Percentiles rank a stretch among this genome's conserved stretches.
Evolutionary conservation across 1,139 yeast species (phyloP).

Genomic region (Saccharomycopsis hybrid): DNA sequence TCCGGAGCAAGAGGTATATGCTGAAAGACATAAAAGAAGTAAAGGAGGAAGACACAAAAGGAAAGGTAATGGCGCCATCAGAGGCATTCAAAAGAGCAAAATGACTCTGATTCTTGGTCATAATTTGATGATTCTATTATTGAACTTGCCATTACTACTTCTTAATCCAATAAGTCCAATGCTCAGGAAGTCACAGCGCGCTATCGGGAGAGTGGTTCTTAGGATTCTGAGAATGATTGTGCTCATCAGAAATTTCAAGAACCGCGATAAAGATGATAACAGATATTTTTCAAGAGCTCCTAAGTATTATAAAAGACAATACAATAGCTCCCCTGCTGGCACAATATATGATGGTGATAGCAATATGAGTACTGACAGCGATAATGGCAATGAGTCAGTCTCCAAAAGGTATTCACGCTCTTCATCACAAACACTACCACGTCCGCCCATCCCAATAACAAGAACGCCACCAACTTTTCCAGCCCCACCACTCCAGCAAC

Average conservation of each 20-base stretch:
- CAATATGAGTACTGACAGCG: not conserved
- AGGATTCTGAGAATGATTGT: not conserved
- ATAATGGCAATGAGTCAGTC: not conserved
- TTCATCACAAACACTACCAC: not conserved
- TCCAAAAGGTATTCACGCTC: not conserved
- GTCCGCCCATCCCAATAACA: not conserved
- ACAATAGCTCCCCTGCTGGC: too few relatives aligned
- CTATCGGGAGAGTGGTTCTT: not conserved
- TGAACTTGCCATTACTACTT: not conserved
- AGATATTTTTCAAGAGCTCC: too few relatives aligned
- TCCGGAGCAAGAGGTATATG: too few relatives aligned
- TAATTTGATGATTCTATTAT: not conserved
- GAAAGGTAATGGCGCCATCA: too few relatives aligned
- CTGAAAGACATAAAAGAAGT: too few relatives aligned
- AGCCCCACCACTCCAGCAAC: too few relatives aligned
- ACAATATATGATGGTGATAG: too few relatives aligned
- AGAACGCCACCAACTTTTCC: too few relatives aligned
- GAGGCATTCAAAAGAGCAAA: too few relatives aligned
- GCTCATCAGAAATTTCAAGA: not conserved
- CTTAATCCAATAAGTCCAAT: not conserved
- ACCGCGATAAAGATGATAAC: not conserved
- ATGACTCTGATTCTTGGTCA: not conserved
- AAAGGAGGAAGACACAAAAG: too few relatives aligned
- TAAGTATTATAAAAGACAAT: too few relatives aligned
- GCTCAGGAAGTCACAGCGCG: not conserved